phyloP scores from a whole-genome alignment of 1,139 yeast genomes.

The Suhomyces maxii region DNA sequence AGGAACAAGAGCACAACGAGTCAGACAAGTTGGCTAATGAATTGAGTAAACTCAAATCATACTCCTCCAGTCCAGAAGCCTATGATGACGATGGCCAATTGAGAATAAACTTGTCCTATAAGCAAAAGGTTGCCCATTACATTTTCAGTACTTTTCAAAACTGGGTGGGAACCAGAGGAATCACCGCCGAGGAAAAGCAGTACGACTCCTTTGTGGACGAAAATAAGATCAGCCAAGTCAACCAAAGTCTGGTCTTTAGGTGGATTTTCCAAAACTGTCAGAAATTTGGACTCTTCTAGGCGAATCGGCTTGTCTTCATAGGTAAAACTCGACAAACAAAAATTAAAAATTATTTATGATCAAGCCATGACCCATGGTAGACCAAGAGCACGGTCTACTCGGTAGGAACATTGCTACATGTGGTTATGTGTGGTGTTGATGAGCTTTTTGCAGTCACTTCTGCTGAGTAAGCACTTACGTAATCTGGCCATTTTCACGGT shows the following conservation, averaged over 20 bases:
- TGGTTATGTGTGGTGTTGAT: too few relatives aligned
- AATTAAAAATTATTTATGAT: too few relatives aligned
- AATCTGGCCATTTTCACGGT: too few relatives aligned
- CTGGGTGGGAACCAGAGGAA: conserved; percentile 17
- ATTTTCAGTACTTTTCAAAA: conserved; percentile 18
- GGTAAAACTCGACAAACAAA: too few relatives aligned
- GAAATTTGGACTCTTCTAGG: conserved; percentile 32
- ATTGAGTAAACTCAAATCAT: conserved; percentile 5
- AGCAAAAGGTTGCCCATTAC: conserved; percentile 22
- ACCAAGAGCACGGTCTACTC: too few relatives aligned
- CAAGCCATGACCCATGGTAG: too few relatives aligned
- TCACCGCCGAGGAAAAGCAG: conserved; percentile 23
- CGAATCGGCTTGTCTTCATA: background rate
- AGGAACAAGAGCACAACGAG: conserved; percentile 4
- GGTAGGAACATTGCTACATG: too few relatives aligned
- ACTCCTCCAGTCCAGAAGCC: conserved; percentile 9
- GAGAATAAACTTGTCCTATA: conserved; percentile 19
- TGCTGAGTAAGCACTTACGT: too few relatives aligned
- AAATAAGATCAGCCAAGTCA: conserved; percentile 18
- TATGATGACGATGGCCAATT: conserved; percentile 17
- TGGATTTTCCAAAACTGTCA: conserved; percentile 35
- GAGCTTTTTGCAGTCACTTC: too few relatives aligned
- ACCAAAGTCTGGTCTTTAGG: conserved; percentile 17
- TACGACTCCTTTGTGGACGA: conserved; percentile 29
- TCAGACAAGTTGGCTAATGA: conserved; percentile 11